Percentiles rank a stretch among this genome's conserved stretches.
Conservation (phyloP, 441 rosid species). For the Erodium moschatum region DNA sequence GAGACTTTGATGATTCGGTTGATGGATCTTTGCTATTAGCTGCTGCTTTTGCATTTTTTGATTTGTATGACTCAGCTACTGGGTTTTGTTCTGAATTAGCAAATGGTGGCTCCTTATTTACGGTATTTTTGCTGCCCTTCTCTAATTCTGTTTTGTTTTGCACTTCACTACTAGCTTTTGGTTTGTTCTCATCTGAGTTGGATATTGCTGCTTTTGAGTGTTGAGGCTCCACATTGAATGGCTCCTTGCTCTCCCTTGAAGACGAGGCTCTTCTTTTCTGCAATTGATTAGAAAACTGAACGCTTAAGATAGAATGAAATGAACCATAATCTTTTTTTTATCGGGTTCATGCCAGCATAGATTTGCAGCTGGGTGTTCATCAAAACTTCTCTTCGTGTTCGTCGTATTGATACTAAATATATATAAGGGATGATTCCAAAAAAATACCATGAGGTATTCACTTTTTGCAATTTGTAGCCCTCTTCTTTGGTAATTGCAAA, state of each 20-base stretch:
- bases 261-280: not conserved
- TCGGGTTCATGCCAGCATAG: not conserved
- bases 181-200: not conserved
- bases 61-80: too few species aligned
- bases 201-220: not conserved
- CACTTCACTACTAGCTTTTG: not conserved
- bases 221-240: not conserved
- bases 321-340: not conserved
- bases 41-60: not conserved
- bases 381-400: not conserved
- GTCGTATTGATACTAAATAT: not conserved
- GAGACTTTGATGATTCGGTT: not conserved
- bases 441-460: too few species aligned
- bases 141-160: not conserved
- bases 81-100: not conserved
- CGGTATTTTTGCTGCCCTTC: conserved; percentile 4
- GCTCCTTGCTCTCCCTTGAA: not conserved
- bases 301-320: not conserved
- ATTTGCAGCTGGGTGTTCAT: not conserved
- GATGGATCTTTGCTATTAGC: not conserved
- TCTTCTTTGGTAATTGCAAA: too few species aligned
- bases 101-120: conserved; percentile 5
- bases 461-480: too few species aligned
- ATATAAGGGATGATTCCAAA: too few species aligned
- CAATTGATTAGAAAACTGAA: not conserved